Conservation (phyloP, 2,329 filamentous ascomycete genomes). For the Pestalotiopsis sp. region DNA sequence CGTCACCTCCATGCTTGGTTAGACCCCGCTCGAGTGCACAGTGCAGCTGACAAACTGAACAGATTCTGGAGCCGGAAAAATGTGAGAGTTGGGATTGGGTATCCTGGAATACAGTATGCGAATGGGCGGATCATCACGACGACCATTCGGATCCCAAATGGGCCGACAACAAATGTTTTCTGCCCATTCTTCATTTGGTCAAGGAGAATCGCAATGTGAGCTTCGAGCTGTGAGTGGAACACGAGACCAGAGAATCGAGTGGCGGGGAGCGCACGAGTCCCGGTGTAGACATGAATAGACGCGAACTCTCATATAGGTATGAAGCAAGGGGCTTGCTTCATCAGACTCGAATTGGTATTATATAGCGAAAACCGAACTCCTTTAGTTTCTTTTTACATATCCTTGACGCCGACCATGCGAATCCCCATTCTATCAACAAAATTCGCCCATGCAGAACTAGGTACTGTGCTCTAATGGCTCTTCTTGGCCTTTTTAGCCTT, state of each 20-base stretch:
- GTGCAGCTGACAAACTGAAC: not conserved
- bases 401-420: constrained; percentile 16
- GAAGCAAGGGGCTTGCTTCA: not conserved
- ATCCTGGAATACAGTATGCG: not conserved
- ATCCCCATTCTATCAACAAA: constrained; percentile 7
- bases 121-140: not conserved
- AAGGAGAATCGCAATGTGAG: not conserved
- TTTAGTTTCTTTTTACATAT: constrained; percentile 1
- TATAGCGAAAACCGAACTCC: constrained; percentile 2
- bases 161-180: not conserved
- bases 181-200: constrained; percentile 9
- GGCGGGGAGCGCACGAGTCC: not conserved
- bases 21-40: not conserved
- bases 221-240: not conserved
- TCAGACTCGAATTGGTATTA: constrained; percentile 1
- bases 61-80: constrained; percentile 10
- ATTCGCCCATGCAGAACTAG: not conserved
- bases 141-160: not conserved
- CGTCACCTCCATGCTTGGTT: constrained; percentile 21
- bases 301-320: not conserved
- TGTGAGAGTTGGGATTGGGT: constrained; percentile 9
- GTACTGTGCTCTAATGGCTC: constrained; percentile 19
- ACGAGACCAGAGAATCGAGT: not conserved
- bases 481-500: constrained; percentile 59
- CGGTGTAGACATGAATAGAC: no score